Percentiles rank a stretch among this genome's conserved stretches.
Evolutionary conservation across 805 yeast species (phyloP).

Genomic region (Kluyveromyces siamensis): DNA sequence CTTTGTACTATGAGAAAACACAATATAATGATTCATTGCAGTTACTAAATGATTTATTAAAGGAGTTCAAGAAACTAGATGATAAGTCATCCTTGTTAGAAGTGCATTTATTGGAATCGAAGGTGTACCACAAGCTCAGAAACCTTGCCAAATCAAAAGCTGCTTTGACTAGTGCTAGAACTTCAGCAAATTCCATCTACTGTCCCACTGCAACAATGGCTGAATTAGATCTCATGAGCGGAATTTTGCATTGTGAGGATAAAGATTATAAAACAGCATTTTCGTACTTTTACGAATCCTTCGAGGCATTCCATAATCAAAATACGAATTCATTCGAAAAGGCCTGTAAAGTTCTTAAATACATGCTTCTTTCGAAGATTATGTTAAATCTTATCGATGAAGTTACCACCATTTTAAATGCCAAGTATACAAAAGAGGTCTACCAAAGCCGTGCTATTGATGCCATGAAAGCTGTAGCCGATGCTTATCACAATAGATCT

Average conservation of each 20-base stretch:
- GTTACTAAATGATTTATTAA: slow-evolving; percentile 60
- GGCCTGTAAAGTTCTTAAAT: slow-evolving; percentile 74
- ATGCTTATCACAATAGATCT: slow-evolving; percentile 83
- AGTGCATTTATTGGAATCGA: slow-evolving; percentile 85
- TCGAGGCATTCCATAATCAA: slow-evolving; percentile 70
- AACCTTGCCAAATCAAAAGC: slow-evolving; percentile 89
- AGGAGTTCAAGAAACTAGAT: slow-evolving; percentile 86
- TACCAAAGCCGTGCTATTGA: slow-evolving; percentile 81
- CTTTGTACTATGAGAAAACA: slow-evolving; percentile 58
- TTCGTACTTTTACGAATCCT: slow-evolving; percentile 90
- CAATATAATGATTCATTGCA: slow-evolving; percentile 61
- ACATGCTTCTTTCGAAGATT: slow-evolving; percentile 86
- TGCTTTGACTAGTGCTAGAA: slow-evolving; percentile 87
- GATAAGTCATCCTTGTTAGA: slow-evolving; percentile 94
- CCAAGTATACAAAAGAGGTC: slow-evolving; percentile 58
- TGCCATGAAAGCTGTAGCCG: slow-evolving; percentile 90
- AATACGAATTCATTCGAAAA: slow-evolving; percentile 46
- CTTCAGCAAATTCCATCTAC: slow-evolving; percentile 94
- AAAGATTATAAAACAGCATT: slow-evolving; percentile 93
- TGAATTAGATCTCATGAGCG: slow-evolving; percentile 89
- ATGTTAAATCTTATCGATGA: slow-evolving; percentile 87
- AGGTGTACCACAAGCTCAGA: slow-evolving; percentile 83
- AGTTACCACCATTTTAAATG: slow-evolving; percentile 64
- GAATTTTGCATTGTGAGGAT: slow-evolving; percentile 92
- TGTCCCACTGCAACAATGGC: slow-evolving; percentile 93